phyloP scores from a whole-genome alignment of 768 basidiomycete species.

The Tricholoma terreum region DNA sequence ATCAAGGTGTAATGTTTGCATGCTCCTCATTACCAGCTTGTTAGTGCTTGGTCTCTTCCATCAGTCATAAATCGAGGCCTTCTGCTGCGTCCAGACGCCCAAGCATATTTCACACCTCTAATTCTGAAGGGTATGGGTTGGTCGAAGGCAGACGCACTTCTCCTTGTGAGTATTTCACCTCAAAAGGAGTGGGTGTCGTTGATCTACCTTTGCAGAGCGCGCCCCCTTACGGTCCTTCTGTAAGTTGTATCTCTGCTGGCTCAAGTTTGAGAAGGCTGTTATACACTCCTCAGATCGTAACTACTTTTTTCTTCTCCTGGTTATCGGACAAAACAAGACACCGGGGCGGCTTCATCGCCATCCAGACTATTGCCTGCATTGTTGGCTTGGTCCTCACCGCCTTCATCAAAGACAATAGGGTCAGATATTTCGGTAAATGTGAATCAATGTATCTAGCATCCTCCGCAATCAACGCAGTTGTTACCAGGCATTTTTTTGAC shows the following conservation, averaged over 20 bases:
- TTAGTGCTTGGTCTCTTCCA: conserved; percentile 14
- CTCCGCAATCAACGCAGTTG: neutral
- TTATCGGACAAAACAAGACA: conserved; percentile 43
- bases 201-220: conserved; percentile 31
- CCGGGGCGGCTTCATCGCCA: conserved; percentile 39
- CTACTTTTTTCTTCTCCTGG: conserved; percentile 44
- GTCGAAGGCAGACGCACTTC: conserved; percentile 32
- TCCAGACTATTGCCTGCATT: conserved; percentile 36
- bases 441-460: neutral
- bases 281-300: conserved; percentile 28
- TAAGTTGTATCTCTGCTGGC: conserved; percentile 22
- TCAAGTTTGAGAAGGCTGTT: neutral
- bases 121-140: conserved; percentile 48
- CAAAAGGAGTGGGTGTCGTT: neutral
- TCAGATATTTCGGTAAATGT: conserved; percentile 42
- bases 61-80: neutral
- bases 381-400: conserved; percentile 38
- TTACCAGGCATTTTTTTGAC: conserved; percentile 40
- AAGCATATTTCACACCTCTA: conserved; percentile 45
- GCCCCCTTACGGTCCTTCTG: conserved; percentile 44
- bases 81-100: conserved; percentile 26
- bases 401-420: conserved; percentile 32
- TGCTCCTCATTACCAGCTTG: conserved; percentile 44
- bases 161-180: conserved; percentile 32
- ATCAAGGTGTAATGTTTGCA: conserved; percentile 41